phyloP scores from a whole-genome alignment of 2,329 filamentous ascomycete species.

The Xylariaceae sp. region DNA sequence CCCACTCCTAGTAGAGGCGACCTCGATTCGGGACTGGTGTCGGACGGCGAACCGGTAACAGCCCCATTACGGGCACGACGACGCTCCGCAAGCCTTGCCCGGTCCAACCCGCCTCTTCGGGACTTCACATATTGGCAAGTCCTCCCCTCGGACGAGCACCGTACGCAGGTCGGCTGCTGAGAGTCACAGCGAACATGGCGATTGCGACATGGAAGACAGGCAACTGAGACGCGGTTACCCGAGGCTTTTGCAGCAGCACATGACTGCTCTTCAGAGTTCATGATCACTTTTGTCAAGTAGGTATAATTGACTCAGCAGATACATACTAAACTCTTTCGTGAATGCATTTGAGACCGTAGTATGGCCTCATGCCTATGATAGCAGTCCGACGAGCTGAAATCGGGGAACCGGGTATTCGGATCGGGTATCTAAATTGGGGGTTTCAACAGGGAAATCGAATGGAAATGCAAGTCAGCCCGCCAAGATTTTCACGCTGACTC shows the following conservation, averaged over 20 bases:
- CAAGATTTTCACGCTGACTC: slow-evolving; percentile 23
- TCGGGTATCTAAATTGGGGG: slow-evolving; percentile 16
- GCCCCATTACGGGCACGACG: slow-evolving; percentile 19
- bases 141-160: slow-evolving; percentile 29
- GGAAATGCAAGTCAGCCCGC: slow-evolving; percentile 1
- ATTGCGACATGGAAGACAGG: slow-evolving; percentile 30
- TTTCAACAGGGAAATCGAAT: background rate
- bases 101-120: slow-evolving; percentile 28
- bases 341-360: background rate
- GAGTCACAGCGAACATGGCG: slow-evolving; percentile 31
- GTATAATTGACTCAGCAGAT: background rate
- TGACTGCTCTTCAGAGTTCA: slow-evolving; percentile 16
- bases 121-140: slow-evolving; percentile 33
- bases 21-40: slow-evolving; percentile 17
- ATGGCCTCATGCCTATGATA: slow-evolving; percentile 4
- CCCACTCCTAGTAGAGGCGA: background rate
- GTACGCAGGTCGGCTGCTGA: slow-evolving; percentile 24
- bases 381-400: background rate
- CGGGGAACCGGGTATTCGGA: slow-evolving; percentile 25
- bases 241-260: background rate
- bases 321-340: background rate
- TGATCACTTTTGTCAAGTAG: slow-evolving; percentile 1
- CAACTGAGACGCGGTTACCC: slow-evolving; percentile 26
- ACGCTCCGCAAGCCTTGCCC: slow-evolving; percentile 25
- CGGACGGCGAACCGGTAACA: slow-evolving; percentile 17